Evolutionary conservation across 441 rosid genomes (phyloP).

Genomic region (Bruguiera hainesii): DNA sequence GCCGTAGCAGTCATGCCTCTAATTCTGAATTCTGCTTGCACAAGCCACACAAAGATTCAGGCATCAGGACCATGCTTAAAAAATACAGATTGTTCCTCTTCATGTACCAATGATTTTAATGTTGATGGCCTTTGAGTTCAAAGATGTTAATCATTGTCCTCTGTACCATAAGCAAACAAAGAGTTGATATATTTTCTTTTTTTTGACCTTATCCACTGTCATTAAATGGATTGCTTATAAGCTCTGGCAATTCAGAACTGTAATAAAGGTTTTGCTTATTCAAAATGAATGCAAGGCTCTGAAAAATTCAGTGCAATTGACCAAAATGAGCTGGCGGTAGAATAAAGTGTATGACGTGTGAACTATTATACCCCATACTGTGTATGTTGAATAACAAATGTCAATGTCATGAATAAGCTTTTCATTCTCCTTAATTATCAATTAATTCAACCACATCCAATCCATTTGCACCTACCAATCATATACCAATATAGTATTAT

Average conservation of each 20-base stretch:
- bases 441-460: background rate
- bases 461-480: background rate
- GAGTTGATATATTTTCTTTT: too few relatives aligned
- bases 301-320: background rate
- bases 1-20: conserved; percentile 13
- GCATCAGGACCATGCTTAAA: background rate
- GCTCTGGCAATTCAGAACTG: background rate
- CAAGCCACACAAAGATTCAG: background rate
- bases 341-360: background rate
- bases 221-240: background rate
- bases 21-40: background rate
- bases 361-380: background rate
- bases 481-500: background rate
- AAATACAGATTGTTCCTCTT: background rate
- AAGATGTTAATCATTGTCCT: background rate
- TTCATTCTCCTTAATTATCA: background rate
- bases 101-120: too few relatives aligned
- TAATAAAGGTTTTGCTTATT: background rate
- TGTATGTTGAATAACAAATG: background rate
- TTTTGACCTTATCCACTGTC: too few relatives aligned
- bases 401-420: background rate
- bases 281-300: background rate
- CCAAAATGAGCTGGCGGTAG: background rate
- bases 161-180: background rate
- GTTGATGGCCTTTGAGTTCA: background rate